phyloP scores from a whole-genome alignment of 2,329 filamentous ascomycete genomes.

The Chaetomium olivaceum region DNA sequence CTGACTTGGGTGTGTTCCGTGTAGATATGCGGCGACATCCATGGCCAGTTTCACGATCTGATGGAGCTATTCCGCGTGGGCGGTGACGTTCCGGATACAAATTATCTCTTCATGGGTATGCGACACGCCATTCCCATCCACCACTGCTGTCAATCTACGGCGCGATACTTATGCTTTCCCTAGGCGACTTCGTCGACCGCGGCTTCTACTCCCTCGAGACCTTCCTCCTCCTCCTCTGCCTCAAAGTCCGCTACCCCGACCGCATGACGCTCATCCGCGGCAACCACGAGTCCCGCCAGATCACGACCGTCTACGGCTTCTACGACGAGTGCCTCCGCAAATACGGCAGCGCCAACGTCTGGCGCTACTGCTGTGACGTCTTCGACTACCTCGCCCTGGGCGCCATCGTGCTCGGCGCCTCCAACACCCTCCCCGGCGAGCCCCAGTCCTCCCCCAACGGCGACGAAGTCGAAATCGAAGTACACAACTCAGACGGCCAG shows the following conservation, averaged over 20 bases:
- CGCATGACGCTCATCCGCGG: constrained; percentile 94
- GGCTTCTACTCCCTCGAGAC: constrained; percentile 98
- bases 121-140: not conserved
- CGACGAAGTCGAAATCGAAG: constrained; percentile 86
- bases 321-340: constrained; percentile 97
- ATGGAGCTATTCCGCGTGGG: constrained; percentile 97
- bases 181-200: constrained; percentile 94
- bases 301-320: constrained; percentile 96
- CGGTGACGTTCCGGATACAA: constrained; percentile 91
- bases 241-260: constrained; percentile 96
- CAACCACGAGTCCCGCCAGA: constrained; percentile 95
- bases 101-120: constrained; percentile 93
- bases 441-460: constrained; percentile 49
- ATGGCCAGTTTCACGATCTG: constrained; percentile 93
- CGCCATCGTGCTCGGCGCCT: constrained; percentile 86
- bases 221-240: constrained; percentile 89
- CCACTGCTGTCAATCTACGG: not conserved
- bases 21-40: constrained; percentile 93
- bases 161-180: not conserved
- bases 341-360: constrained; percentile 95
- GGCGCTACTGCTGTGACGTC: constrained; percentile 95
- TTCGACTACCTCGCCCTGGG: constrained; percentile 95
- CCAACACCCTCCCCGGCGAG: constrained; percentile 58
- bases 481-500: constrained; percentile 80
- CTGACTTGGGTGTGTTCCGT: not conserved